Percentiles rank a stretch among this genome's conserved stretches.
Evolutionary conservation across 116 monocot species (phyloP).

Genomic region (Cymodocea nodosa): DNA sequence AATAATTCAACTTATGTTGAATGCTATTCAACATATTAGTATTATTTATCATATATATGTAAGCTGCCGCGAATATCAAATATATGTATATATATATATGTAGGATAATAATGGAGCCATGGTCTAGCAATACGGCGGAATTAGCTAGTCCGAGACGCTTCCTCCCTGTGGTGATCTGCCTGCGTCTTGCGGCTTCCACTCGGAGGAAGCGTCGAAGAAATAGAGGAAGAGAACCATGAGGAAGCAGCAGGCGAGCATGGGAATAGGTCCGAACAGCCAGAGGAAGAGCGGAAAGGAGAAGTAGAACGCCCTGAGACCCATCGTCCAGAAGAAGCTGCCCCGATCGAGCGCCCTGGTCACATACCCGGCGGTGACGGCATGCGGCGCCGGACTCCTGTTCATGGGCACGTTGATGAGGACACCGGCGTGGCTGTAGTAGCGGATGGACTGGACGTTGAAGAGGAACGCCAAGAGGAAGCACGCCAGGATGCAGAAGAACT

Average conservation of each 20-base stretch:
- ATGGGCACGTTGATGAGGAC: conserved; percentile 66
- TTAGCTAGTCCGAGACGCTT: background rate
- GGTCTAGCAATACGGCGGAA: too few relatives aligned
- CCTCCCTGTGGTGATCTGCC: background rate
- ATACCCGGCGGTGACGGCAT: conserved; percentile 20
- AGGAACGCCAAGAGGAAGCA: conserved; percentile 85
- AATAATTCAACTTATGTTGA: background rate
- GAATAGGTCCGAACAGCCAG: conserved; percentile 76
- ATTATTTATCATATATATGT: too few relatives aligned
- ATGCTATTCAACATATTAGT: too few relatives aligned
- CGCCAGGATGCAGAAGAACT: conserved; percentile 66
- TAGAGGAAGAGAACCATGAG: conserved; percentile 47
- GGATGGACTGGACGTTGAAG: conserved; percentile 55
- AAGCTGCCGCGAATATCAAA: too few relatives aligned
- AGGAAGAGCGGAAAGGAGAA: conserved; percentile 67
- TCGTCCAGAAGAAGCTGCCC: conserved; percentile 85
- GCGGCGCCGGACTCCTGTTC: background rate
- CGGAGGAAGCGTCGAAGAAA: conserved; percentile 40
- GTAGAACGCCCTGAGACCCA: conserved; percentile 61
- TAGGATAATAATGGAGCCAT: too few relatives aligned
- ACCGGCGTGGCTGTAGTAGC: conserved; percentile 72
- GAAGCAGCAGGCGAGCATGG: conserved; percentile 42
- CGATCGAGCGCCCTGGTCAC: conserved; percentile 35
- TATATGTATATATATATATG: too few relatives aligned
- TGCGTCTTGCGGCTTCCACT: background rate